Base-by-base conservation (phyloP, 306 rosid genomes). In the Canavalia ensiformis region DNA sequence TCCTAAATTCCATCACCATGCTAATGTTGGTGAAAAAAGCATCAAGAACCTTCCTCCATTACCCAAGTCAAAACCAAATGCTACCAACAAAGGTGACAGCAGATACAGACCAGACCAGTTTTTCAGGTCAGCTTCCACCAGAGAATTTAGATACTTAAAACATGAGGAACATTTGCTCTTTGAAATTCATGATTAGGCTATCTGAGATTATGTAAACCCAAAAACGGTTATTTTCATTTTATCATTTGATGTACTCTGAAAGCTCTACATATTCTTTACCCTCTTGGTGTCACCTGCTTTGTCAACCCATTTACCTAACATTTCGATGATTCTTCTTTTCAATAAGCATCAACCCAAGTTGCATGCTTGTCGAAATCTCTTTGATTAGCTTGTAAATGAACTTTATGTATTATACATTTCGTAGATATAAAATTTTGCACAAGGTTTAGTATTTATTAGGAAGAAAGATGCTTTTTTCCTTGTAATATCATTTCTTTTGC, bases 101-200 rank as follows among this genome's bases (percentile, higher is more conserved):
- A 64, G 71, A 42, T 79, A 83, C 85, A 82, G 60, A 80, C 66
- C 84, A 37, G 80, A 76, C 56, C 89, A 68, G 39, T 69, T 85
- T 72, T 84, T 77, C 73, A 92, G 92, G 91, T 92, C 94, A 49
- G 69, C 85, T 76, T 89, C 97, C 75, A 85, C 92, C 7, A 85
- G 95, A 91, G 97, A 92, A 75, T 89, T 85, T 64, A 89, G 89
- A 86, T 83, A 66, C 73, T 54, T 67, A 29, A 68, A 55, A 76
- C 37, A 25, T 39, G 83, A 84, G 60, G 79, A 87, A 67, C 86
- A 54, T 47, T 70, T 92, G 41, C 68, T 81, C 41, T 81, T 80
- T 45, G 86, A 83, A 11, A 58, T 74, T 83, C 84, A 84, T 79
- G 52, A 82, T 44, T 79, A 84, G 84, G 46, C 28, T 72, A 79